Evolutionary conservation across 1,284 basidiomycete species (phyloP), one percentile per base, ranked within the genome.

Genomic region (Sphaerobolus stellatus): DNA sequence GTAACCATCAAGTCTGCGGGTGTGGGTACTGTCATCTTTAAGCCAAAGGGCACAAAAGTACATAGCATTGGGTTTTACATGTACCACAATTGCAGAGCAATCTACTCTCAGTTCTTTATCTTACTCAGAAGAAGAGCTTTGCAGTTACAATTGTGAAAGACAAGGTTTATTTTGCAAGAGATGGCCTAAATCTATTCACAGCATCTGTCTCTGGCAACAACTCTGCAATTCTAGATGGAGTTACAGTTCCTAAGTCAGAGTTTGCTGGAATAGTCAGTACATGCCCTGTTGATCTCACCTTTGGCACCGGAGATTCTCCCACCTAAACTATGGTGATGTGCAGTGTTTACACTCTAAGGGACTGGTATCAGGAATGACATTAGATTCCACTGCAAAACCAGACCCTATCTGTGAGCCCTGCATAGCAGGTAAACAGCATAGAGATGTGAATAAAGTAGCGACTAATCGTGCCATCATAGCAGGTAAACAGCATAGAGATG

Each of bases 41-140:
- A 59, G 18, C 71, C 65, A 16, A 33, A 57, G n/a, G n/a, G n/a
- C n/a, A n/a, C n/a, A n/a, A n/a, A n/a, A n/a, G n/a, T n/a, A n/a
- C n/a, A n/a, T n/a, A 72, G 41, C 57, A 53, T 44, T 52, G 60
- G 54, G 69, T 72, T n/a, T 62, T 73, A 2, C 68, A 72, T 66
- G 66, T 73, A 29, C 69, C 70, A 14, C 50, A 50, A 1, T 60
- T 71, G 4, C 44, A 51, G n/a, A 63, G 58, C 43, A 71, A 72
- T 60, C 64, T 71, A 38, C 60, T 72, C 22, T 66, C 71, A 48
- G 56, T 61, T 7, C 58, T 68, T 13, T 64, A 61, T 41, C 58
- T 68, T 24, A 59, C 61, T 43, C 25, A 48, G 7, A 34, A 57
- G 4, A 51, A 54, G 24, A 2, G 25, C n/a, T 64, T 61, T 46